Evolutionary conservation across 148 eudicot genomes (phyloP).

Genomic region (Rhododendron molle): DNA sequence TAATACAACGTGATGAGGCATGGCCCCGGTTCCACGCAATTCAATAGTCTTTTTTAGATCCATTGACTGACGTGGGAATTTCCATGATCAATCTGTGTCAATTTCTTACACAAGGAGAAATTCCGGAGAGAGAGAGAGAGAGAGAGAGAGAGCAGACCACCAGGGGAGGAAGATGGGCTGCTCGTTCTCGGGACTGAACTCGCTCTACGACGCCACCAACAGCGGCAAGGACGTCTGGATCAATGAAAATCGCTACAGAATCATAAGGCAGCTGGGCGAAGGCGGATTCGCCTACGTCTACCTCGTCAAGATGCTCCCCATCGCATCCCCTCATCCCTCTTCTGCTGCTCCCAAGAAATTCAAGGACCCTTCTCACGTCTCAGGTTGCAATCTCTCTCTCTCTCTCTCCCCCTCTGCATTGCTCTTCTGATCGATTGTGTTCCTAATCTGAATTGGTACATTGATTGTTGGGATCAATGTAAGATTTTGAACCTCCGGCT

Average conservation of each 20-base stretch:
- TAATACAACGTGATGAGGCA: neutral
- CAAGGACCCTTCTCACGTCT: constrained; percentile 76
- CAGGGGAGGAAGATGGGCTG: constrained; percentile 61
- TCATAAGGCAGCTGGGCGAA: constrained; percentile 84
- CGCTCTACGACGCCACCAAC: constrained; percentile 76
- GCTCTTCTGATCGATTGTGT: neutral
- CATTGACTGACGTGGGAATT: neutral
- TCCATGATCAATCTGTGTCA: neutral
- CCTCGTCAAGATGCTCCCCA: constrained; percentile 75
- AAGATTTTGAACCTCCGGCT: neutral
- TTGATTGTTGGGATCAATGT: neutral
- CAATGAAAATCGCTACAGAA: constrained; percentile 78
- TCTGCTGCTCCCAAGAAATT: constrained; percentile 40
- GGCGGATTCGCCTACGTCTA: constrained; percentile 89
- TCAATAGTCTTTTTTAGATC: neutral
- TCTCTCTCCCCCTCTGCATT: neutral
- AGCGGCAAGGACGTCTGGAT: constrained; percentile 95
- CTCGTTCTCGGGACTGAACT: constrained; percentile 88
- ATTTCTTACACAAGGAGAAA: neutral
- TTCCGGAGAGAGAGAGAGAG: neutral
- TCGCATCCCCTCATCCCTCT: constrained; percentile 38
- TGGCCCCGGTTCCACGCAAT: neutral
- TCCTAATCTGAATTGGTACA: neutral
- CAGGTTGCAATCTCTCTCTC: constrained; percentile 37
- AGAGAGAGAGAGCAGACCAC: neutral